phyloP scores from a whole-genome alignment of 2,329 filamentous ascomycete genomes.

The Diatrype stigma region DNA sequence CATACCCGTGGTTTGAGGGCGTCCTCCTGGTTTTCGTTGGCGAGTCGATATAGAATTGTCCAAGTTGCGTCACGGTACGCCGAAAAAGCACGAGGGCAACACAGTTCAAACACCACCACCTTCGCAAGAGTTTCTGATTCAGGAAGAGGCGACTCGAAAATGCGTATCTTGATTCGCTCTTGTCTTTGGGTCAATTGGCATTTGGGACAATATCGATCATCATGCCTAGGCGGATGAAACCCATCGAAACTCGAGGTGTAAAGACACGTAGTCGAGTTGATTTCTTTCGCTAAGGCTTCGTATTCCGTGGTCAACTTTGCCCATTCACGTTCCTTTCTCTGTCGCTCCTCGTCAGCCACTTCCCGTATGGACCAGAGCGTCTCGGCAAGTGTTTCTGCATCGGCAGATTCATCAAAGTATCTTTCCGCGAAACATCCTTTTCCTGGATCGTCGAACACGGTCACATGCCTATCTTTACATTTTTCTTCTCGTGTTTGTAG shows the following conservation, averaged over 20 bases:
- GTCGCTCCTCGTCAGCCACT: constrained; percentile 10
- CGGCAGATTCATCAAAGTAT: constrained; percentile 38
- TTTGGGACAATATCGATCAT: constrained; percentile 28
- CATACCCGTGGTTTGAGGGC: constrained; percentile 10
- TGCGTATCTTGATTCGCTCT: constrained; percentile 29
- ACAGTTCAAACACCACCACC: constrained; percentile 38
- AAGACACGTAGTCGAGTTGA: constrained; percentile 28
- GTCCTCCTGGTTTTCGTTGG: constrained; percentile 11
- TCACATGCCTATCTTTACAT: constrained; percentile 22
- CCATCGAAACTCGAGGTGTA: constrained; percentile 19
- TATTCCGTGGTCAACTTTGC: constrained; percentile 24
- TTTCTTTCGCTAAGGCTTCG: constrained; percentile 24
- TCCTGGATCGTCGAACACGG: constrained; percentile 43
- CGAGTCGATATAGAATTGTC: constrained; percentile 30
- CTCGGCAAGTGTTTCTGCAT: constrained; percentile 13
- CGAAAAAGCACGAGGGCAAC: constrained; percentile 29
- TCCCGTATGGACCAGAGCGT: constrained; percentile 19
- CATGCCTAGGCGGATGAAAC: constrained; percentile 8
- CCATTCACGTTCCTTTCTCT: constrained; percentile 31
- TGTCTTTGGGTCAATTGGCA: constrained; percentile 29
- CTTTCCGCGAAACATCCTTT: constrained; percentile 42
- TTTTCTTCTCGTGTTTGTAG: constrained; percentile 33
- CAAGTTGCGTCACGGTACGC: constrained; percentile 39
- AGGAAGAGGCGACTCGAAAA: constrained; percentile 38
- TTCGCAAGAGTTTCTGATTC: constrained; percentile 24